A percentile compares a stretch with the other conserved stretches of the same genome.
phyloP scores from a whole-genome alignment of 106 monocot genomes.

The Phalaenopsis aphrodite region DNA sequence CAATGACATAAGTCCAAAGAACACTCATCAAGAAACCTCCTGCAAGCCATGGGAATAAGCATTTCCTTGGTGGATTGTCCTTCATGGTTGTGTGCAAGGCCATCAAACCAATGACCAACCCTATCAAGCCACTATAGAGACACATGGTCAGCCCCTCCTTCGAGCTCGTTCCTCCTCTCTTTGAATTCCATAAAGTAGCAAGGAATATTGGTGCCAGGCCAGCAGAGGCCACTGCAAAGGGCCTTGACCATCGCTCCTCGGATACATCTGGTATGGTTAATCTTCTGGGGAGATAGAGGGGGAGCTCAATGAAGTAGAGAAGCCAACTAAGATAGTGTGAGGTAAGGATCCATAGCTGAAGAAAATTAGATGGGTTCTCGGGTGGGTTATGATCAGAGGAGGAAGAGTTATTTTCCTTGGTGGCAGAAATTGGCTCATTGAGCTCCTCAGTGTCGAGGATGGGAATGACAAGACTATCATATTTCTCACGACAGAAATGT shows the following conservation, averaged over 20 bases:
- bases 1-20: slow-evolving; percentile 46
- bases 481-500: slow-evolving; percentile 25
- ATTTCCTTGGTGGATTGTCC: slow-evolving; percentile 22
- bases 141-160: slow-evolving; percentile 4
- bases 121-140: slow-evolving; percentile 11
- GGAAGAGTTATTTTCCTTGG: neutral
- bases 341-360: neutral
- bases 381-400: neutral
- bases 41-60: slow-evolving; percentile 32
- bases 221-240: slow-evolving; percentile 26
- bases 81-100: slow-evolving; percentile 21
- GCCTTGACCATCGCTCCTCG: slow-evolving; percentile 25
- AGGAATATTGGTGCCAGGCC: slow-evolving; percentile 30
- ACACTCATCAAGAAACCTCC: slow-evolving; percentile 62
- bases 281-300: slow-evolving; percentile 36
- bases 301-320: slow-evolving; percentile 18
- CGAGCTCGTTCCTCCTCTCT: slow-evolving; percentile 13
- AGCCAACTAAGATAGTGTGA: slow-evolving; percentile 5
- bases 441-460: slow-evolving; percentile 17
- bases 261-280: slow-evolving; percentile 45
- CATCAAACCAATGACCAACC: slow-evolving; percentile 18
- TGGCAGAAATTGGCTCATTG: neutral
- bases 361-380: neutral
- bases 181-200: slow-evolving; percentile 28
- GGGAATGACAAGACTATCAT: slow-evolving; percentile 12